A percentile compares a stretch with the other conserved stretches of the same genome.
Conservation (phyloP, 2,329 filamentous ascomycete genomes). For the Mariannaea elegans region DNA sequence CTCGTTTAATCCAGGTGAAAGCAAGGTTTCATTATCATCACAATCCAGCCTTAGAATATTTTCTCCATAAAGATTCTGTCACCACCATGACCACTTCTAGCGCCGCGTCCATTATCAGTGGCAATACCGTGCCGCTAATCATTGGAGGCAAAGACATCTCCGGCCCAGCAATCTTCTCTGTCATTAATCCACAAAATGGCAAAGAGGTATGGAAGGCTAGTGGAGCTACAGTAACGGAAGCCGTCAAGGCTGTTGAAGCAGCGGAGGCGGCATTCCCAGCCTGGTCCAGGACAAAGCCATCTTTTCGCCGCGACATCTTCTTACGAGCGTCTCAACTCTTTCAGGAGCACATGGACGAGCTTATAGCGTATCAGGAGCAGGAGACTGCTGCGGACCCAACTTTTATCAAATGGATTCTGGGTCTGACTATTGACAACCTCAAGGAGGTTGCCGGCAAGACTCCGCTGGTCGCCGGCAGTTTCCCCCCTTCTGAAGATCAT, state of each 20-base stretch:
- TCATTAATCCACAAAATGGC: conserved; percentile 63
- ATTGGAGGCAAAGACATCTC: conserved; percentile 54
- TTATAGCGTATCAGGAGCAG: conserved; percentile 63
- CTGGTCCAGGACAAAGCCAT: conserved; percentile 71
- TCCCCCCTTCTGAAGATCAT: conserved; percentile 44
- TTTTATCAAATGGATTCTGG: conserved; percentile 52
- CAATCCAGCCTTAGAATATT: no score
- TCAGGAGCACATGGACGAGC: conserved; percentile 64
- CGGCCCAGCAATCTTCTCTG: conserved; percentile 59
- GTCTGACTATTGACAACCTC: conserved; percentile 45
- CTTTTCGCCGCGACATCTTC: conserved; percentile 73
- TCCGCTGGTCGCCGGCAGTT: conserved; percentile 44
- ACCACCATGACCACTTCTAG: no score
- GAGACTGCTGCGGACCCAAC: conserved; percentile 52
- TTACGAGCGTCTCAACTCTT: conserved; percentile 73
- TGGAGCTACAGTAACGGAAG: conserved; percentile 63
- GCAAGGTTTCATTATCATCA: no score
- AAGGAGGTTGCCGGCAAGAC: conserved; percentile 53
- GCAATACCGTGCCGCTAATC: conserved; percentile 46
- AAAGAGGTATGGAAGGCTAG: conserved; percentile 62
- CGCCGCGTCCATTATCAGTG: background rate
- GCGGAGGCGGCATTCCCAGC: conserved; percentile 71
- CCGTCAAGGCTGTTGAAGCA: conserved; percentile 57
- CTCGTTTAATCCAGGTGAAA: no score
- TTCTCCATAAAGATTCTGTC: no score